Percentiles rank a stretch among this genome's conserved stretches.
phyloP scores from a whole-genome alignment of 2,329 filamentous ascomycete species.

The Neophaeococcomyces aloes region DNA sequence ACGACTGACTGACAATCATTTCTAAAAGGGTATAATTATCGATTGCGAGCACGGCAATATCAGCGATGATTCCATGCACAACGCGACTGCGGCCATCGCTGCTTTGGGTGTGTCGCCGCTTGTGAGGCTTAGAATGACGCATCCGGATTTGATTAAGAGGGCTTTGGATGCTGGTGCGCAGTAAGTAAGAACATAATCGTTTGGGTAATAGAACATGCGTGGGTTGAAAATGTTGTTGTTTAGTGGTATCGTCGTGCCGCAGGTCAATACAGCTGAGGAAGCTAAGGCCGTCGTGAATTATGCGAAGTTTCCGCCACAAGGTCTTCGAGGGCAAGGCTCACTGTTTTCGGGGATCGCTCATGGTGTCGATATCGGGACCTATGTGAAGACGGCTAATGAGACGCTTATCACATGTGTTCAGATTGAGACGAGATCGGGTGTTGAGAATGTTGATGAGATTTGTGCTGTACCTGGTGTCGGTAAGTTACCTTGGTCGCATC shows the following conservation, averaged over 20 bases:
- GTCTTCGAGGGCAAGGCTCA: conserved; percentile 22
- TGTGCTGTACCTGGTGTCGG: conserved; percentile 32
- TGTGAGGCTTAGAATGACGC: conserved; percentile 26
- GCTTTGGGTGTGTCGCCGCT: conserved; percentile 27
- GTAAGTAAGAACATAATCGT: too few relatives aligned
- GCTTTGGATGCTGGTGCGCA: conserved; percentile 31
- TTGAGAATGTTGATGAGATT: conserved; percentile 37
- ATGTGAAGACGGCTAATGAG: conserved; percentile 28
- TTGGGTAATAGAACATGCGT: too few relatives aligned
- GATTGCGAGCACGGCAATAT: conserved; percentile 22
- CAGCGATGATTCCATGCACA: conserved; percentile 18
- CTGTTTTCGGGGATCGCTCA: background rate
- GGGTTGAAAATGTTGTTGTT: too few relatives aligned
- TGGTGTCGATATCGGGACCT: conserved; percentile 20
- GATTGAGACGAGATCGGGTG: conserved; percentile 32
- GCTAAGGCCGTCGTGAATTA: conserved; percentile 21
- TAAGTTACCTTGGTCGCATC: too few relatives aligned
- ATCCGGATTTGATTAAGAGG: conserved; percentile 23
- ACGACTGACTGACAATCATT: too few relatives aligned
- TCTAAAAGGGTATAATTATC: conserved; percentile 20
- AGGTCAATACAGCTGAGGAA: conserved; percentile 14
- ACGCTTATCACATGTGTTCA: conserved; percentile 29
- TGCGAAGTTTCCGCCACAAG: conserved; percentile 26
- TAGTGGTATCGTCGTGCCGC: conserved; percentile 29
- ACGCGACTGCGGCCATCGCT: conserved; percentile 27